Conservation (phyloP, 305 asterid genomes). For the Plantago coronopus region DNA sequence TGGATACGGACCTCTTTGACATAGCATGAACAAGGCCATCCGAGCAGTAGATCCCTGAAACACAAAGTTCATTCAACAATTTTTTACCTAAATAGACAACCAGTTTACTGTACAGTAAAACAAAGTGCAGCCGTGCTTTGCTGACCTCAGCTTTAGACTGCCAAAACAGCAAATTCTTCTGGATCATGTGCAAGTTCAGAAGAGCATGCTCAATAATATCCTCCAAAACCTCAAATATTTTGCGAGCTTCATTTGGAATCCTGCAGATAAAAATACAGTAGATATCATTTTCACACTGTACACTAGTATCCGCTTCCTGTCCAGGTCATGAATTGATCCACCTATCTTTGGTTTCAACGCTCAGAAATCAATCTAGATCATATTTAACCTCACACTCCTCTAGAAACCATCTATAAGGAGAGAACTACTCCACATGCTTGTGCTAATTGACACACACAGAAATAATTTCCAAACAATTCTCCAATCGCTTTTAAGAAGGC, state of each 20-base stretch:
- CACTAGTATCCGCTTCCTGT: slow-evolving; percentile 2
- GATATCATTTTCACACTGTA: slow-evolving; percentile 13
- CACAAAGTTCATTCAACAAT: slow-evolving; percentile 16
- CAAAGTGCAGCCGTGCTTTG: slow-evolving; percentile 16
- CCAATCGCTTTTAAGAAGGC: no score
- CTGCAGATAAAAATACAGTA: slow-evolving; percentile 42
- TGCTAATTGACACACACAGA: no score
- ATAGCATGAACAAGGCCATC: slow-evolving; percentile 85
- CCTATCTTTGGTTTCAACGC: no score
- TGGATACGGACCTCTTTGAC: slow-evolving; percentile 85
- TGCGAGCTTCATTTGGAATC: slow-evolving; percentile 43
- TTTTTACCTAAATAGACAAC: neutral
- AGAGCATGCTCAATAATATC: slow-evolving; percentile 66
- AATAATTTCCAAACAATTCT: no score
- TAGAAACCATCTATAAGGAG: no score
- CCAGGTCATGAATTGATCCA: neutral
- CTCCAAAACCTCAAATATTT: slow-evolving; percentile 61
- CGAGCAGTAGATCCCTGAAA: slow-evolving; percentile 70
- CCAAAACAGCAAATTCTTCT: slow-evolving; percentile 82
- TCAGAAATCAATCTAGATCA: no score
- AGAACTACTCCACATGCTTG: no score
- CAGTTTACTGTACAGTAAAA: slow-evolving; percentile 19
- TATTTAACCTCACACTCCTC: no score
- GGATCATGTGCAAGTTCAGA: slow-evolving; percentile 68
- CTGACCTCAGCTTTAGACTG: slow-evolving; percentile 85